Conservation (phyloP, 257 asterid genomes). For the Plantago elongata region DNA sequence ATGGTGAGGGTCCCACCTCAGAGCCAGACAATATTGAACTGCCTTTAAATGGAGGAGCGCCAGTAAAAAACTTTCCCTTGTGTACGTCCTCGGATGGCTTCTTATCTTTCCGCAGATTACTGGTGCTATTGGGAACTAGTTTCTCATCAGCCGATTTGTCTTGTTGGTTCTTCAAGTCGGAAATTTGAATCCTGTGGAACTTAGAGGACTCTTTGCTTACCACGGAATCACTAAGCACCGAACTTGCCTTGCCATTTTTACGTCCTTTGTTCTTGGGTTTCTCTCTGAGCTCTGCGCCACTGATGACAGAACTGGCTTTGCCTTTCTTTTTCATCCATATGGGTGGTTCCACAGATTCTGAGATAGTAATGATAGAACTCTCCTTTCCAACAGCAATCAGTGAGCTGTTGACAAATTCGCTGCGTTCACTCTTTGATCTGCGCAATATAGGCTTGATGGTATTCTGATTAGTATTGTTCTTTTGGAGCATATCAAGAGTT, state of each 20-base stretch:
- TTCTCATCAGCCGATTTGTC: constrained; percentile 36
- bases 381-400: constrained; percentile 37
- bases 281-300: constrained; percentile 51
- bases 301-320: constrained; percentile 74
- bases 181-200: constrained; percentile 17
- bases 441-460: constrained; percentile 41
- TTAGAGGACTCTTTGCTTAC: constrained; percentile 45
- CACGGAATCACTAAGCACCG: constrained; percentile 56
- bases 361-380: constrained; percentile 55
- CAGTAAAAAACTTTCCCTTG: constrained; percentile 11
- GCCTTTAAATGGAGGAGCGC: constrained; percentile 34
- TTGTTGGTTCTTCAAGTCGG: constrained; percentile 5
- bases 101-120: no score
- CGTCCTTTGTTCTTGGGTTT: constrained; percentile 24
- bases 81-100: constrained; percentile 6
- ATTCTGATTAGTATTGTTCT: background rate
- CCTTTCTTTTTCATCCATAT: constrained; percentile 26
- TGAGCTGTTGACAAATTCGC: constrained; percentile 39
- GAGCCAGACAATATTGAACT: constrained; percentile 52
- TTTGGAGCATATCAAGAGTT: constrained; percentile 19
- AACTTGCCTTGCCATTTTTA: constrained; percentile 42
- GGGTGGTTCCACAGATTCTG: constrained; percentile 36
- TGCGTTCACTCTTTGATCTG: constrained; percentile 61
- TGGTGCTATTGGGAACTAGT: constrained; percentile 8
- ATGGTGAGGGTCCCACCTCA: constrained; percentile 84